phyloP scores from a whole-genome alignment of 169 alveolate species.

The Plasmodium billcollinsi region DNA sequence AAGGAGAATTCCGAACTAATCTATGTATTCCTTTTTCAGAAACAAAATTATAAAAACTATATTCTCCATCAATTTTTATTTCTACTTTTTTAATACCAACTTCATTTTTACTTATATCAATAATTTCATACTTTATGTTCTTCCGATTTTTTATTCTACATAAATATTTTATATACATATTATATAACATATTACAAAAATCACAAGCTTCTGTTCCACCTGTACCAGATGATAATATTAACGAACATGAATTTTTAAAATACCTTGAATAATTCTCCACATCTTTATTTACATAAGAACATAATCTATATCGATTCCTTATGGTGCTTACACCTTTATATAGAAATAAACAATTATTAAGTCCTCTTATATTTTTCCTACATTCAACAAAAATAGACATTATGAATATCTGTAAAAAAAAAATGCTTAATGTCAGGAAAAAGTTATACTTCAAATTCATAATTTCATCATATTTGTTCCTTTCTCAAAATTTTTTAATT shows the following conservation, averaged over 20 bases:
- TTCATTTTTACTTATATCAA: slow-evolving; percentile 80
- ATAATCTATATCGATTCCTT: slow-evolving; percentile 8
- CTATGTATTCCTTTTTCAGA: slow-evolving; percentile 87
- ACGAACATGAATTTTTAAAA: slow-evolving; percentile 71
- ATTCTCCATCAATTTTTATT: slow-evolving; percentile 83
- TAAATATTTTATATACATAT: slow-evolving; percentile 84
- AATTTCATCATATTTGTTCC: slow-evolving; percentile 2
- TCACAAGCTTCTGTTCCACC: slow-evolving; percentile 88
- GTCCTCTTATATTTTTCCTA: background rate
- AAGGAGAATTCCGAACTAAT: slow-evolving; percentile 83
- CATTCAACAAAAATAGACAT: slow-evolving; percentile 36
- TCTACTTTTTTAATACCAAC: slow-evolving; percentile 82
- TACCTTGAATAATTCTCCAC: slow-evolving; percentile 65
- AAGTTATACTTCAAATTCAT: slow-evolving; percentile 8
- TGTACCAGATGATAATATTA: slow-evolving; percentile 79
- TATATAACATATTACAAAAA: slow-evolving; percentile 81
- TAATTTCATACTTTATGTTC: slow-evolving; percentile 69
- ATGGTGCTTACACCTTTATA: slow-evolving; percentile 18
- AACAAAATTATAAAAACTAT: slow-evolving; percentile 82
- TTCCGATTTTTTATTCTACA: slow-evolving; percentile 72
- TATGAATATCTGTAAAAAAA: background rate
- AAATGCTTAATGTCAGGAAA: slow-evolving; percentile 4
- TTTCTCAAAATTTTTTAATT: too few species aligned
- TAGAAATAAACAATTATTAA: slow-evolving; percentile 20
- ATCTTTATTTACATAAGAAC: slow-evolving; percentile 60